A percentile compares a stretch with the other conserved stretches of the same genome.
These are phyloP conservation scores for Bacidia rubella DNA, from an alignment of 495 filamentous ascomycete genomes.

Conservation along the genomic window DNA sequence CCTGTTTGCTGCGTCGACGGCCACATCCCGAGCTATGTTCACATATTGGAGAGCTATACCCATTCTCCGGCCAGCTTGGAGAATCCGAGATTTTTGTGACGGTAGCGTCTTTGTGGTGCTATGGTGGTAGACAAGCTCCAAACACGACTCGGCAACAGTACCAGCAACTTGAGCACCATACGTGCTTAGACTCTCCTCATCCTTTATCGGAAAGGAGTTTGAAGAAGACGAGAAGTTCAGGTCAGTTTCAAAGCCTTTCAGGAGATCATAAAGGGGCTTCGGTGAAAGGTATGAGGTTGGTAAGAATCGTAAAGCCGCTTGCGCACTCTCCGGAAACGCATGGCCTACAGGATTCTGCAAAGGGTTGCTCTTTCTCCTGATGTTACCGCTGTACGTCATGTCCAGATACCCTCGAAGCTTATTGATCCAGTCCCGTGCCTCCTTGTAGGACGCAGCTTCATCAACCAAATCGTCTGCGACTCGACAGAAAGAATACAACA, in stretches of 20 bases:
- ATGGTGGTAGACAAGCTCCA: conserved; percentile 47
- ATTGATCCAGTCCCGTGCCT: conserved; percentile 36
- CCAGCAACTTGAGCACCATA: conserved; percentile 52
- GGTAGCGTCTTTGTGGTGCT: conserved; percentile 19
- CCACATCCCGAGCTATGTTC: conserved; percentile 57
- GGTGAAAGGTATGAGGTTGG: conserved; percentile 38
- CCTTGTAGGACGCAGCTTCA: conserved; percentile 30
- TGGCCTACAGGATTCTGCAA: conserved; percentile 21
- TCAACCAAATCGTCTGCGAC: conserved; percentile 59
- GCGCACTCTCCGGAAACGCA: conserved; percentile 34
- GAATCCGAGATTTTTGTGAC: conserved; percentile 19
- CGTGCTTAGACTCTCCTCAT: conserved; percentile 37
- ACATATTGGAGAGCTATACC: conserved; percentile 56
- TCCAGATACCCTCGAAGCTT: conserved; percentile 40
- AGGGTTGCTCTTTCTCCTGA: conserved; percentile 5
- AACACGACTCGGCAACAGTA: conserved; percentile 51
- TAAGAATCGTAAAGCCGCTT: conserved; percentile 37
- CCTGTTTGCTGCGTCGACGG: conserved; percentile 42
- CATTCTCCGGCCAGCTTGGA: conserved; percentile 43
- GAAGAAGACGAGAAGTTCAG: conserved; percentile 30
- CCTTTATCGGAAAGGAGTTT: conserved; percentile 37
- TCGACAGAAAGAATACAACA: conserved; percentile 59
- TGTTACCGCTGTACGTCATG: conserved; percentile 18
- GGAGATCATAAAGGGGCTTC: conserved; percentile 40
- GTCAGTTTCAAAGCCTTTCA: conserved; percentile 51